Percentiles rank a stretch among this genome's conserved stretches.
These are phyloP conservation scores for Didymella pomorum DNA, from an alignment of 2,329 filamentous ascomycete species.

Conservation along the genomic window DNA sequence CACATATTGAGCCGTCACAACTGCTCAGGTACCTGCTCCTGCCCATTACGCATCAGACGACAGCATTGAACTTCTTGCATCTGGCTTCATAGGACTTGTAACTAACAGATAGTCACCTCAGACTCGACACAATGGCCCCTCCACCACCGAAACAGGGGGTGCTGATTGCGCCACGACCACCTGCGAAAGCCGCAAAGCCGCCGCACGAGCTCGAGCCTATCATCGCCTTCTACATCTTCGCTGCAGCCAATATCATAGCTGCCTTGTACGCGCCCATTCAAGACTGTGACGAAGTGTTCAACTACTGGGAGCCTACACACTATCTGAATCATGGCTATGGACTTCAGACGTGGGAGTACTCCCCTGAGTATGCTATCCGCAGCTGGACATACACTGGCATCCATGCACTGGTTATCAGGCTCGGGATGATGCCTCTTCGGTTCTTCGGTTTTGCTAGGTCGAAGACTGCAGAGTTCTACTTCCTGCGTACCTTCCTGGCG, in stretches of 20 bases:
- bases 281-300: constrained; percentile 98
- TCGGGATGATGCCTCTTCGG: constrained; percentile 65
- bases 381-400: constrained; percentile 91
- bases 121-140: constrained; percentile 17
- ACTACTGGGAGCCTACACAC: constrained; percentile 98
- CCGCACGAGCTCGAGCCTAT: constrained; percentile 68
- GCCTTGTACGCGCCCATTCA: constrained; percentile 89
- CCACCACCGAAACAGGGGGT: constrained; percentile 18
- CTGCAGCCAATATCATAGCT: constrained; percentile 75
- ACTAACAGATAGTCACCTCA: constrained; percentile 15
- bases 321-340: constrained; percentile 93
- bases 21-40: constrained; percentile 1
- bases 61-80: neutral
- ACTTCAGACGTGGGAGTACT: constrained; percentile 98
- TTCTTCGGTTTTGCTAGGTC: constrained; percentile 34
- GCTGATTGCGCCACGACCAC: constrained; percentile 5
- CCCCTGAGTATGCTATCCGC: constrained; percentile 90
- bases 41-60: neutral
- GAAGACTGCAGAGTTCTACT: constrained; percentile 79
- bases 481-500: constrained; percentile 78
- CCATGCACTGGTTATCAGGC: constrained; percentile 75
- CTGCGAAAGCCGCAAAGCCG: constrained; percentile 30
- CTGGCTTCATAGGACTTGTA: constrained; percentile 28
- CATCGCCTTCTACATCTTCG: constrained; percentile 80
- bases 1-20: constrained; percentile 28